phyloP scores from a whole-genome alignment of 2,329 filamentous ascomycete species.

The Cordyceps farinosa region DNA sequence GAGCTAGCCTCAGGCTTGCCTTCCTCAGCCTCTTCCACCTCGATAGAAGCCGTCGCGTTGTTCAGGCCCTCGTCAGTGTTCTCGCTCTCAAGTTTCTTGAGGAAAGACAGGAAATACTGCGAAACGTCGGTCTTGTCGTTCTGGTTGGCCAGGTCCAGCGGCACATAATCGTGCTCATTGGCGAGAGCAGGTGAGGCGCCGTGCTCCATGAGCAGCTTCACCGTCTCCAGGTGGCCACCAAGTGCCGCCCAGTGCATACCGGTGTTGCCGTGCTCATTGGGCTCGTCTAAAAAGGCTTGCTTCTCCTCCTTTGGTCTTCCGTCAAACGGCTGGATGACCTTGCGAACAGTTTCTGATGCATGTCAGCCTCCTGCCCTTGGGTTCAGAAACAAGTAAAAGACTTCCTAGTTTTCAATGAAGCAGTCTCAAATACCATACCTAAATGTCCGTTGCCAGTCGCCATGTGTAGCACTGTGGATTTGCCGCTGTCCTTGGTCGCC shows the following conservation, averaged over 20 bases:
- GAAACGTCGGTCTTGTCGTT: conserved; percentile 64
- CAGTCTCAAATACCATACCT: conserved; percentile 48
- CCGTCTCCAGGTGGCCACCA: conserved; percentile 78
- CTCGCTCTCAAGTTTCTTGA: conserved; percentile 44
- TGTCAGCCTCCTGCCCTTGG: conserved; percentile 11
- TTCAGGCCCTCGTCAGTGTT: conserved; percentile 45
- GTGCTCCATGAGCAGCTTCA: conserved; percentile 70
- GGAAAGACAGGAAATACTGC: conserved; percentile 54
- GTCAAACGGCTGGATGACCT: conserved; percentile 42
- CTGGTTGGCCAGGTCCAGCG: conserved; percentile 69
- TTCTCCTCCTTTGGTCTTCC: conserved; percentile 38
- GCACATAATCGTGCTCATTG: conserved; percentile 81
- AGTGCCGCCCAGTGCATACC: conserved; percentile 90
- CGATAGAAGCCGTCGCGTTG: conserved; percentile 36
- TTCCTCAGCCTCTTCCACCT: conserved; percentile 34
- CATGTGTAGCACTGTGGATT: conserved; percentile 85
- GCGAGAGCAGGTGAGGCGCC: conserved; percentile 75
- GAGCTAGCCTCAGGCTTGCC: conserved; percentile 4
- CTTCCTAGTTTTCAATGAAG: accelerated
- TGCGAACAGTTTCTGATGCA: conserved; percentile 41
- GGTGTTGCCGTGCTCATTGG: conserved; percentile 84
- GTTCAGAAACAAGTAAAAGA: background rate
- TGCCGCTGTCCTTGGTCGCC: conserved; percentile 68
- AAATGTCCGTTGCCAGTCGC: conserved; percentile 85
- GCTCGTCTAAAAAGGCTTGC: conserved; percentile 58